Conservation (phyloP, 208 protist genomes). For the Lotmaria passim region DNA sequence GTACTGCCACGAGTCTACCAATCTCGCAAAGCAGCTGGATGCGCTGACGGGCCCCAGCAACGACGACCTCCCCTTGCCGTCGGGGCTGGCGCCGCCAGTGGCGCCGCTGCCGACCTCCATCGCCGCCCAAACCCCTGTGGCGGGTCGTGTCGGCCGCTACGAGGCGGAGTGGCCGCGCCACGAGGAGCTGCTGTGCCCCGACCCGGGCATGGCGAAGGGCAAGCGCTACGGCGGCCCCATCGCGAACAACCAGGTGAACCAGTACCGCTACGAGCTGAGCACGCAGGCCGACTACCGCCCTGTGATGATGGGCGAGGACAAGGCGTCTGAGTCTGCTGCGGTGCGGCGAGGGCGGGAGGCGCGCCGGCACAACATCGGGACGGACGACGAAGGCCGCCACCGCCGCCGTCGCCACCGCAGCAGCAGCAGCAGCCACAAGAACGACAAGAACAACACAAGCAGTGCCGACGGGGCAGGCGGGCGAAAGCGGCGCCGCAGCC, state of each 20-base stretch:
- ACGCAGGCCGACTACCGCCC: constrained; percentile 62
- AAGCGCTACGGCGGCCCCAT: constrained; percentile 54
- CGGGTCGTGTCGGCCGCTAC: constrained; percentile 67
- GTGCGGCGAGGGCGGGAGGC: not conserved
- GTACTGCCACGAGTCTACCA: constrained; percentile 69
- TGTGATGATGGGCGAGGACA: constrained; percentile 42
- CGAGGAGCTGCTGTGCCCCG: constrained; percentile 70
- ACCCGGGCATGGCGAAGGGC: constrained; percentile 54
- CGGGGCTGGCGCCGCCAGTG: constrained; percentile 25
- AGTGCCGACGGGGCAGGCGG: not conserved
- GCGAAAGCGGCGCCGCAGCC: constrained; percentile 12
- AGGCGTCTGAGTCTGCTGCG: not conserved
- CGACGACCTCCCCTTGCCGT: constrained; percentile 21
- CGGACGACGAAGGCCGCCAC: no score
- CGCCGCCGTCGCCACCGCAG: not conserved
- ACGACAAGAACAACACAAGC: not conserved
- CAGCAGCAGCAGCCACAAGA: not conserved
- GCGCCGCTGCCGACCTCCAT: constrained; percentile 47
- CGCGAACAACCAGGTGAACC: constrained; percentile 59
- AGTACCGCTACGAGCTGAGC: constrained; percentile 76
- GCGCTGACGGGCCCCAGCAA: constrained; percentile 32
- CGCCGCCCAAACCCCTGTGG: constrained; percentile 58
- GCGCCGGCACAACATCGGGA: no score
- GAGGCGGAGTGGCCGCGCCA: constrained; percentile 65
- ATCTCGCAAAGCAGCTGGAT: constrained; percentile 40